Evolutionary conservation across 176 grass and related monocot genomes (phyloP), one percentile per base, ranked within the genome.

Genomic region (Avena atlantica): DNA sequence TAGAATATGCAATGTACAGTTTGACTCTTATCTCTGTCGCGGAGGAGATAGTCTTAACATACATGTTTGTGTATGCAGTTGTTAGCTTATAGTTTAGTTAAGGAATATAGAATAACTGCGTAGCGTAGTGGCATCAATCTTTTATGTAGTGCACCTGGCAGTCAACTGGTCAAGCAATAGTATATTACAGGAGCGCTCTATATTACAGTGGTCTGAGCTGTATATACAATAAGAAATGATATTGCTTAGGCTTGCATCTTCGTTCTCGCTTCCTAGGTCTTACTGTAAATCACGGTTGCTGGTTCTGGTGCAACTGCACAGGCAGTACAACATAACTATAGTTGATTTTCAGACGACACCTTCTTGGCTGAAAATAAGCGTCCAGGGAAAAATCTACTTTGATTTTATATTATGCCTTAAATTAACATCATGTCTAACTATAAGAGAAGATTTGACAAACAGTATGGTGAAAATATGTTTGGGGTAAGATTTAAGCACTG

Each of bases 141-240:
- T 83, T 31, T 72, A 29, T 65, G 69, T 59, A 64, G 40, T 84
- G 51, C 17, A 37, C 78, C 42, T 70, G 71, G 61, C 20, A 40
- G 85, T 88, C 89, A 91, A 88, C 89, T 84, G 59, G 71, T 69
- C 8, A 60, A 76, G 49, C 81, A 87, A 80, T 76, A 52, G n/a
- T 74, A 87, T 16, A 48, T 79, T n/a, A n/a, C n/a, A n/a, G n/a
- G n/a, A n/a, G n/a, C n/a, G n/a, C n/a, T n/a, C n/a, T n/a, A n/a
- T n/a, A n/a, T n/a, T 83, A 84, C 29, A 27, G 3, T 42, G 23
- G 14, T 25, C 40, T 69, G 45, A 47, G 31, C 13, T 76, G 58
- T 34, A 34, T n/a, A 80, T 81, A 76, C 58, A 87, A 50, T 65
- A 76, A 37, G 34, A 74, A 74, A 15, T 67, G 23, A 10, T 15